Evolutionary conservation across 1,284 basidiomycete species (phyloP).

Genomic region (Porodaedalea pini): DNA sequence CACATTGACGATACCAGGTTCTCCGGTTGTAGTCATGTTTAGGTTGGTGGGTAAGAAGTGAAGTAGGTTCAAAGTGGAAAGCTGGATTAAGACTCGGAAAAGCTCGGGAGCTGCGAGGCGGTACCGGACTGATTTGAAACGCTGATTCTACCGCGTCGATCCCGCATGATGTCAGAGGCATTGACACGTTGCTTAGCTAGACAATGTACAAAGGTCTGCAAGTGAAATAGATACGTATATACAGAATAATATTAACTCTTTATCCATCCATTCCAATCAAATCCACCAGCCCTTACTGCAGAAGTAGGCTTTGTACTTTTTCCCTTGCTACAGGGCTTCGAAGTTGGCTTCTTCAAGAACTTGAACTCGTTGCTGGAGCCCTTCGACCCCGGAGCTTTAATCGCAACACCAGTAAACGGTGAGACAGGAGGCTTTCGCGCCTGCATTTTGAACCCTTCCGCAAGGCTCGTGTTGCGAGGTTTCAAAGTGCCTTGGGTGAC

Average conservation of each 20-base stretch:
- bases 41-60: not conserved
- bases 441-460: not conserved
- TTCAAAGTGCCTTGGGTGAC: not conserved
- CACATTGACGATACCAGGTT: conserved; percentile 50
- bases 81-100: not conserved
- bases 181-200: not conserved
- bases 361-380: not conserved
- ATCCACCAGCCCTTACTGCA: not conserved
- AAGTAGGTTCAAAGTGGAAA: not conserved
- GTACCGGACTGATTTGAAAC: not conserved
- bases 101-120: not conserved
- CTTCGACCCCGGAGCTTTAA: not conserved
- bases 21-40: conserved; percentile 7
- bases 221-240: not conserved
- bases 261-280: conserved; percentile 17
- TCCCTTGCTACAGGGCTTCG: not conserved
- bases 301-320: not conserved
- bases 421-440: not conserved
- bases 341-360: not conserved
- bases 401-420: not conserved
- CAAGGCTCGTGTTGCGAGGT: not conserved
- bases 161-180: not conserved
- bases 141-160: not conserved
- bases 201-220: not conserved
- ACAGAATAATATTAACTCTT: not conserved